Conservation (phyloP, 2,329 filamentous ascomycete species). For the Hymenoscyphus albidus region DNA sequence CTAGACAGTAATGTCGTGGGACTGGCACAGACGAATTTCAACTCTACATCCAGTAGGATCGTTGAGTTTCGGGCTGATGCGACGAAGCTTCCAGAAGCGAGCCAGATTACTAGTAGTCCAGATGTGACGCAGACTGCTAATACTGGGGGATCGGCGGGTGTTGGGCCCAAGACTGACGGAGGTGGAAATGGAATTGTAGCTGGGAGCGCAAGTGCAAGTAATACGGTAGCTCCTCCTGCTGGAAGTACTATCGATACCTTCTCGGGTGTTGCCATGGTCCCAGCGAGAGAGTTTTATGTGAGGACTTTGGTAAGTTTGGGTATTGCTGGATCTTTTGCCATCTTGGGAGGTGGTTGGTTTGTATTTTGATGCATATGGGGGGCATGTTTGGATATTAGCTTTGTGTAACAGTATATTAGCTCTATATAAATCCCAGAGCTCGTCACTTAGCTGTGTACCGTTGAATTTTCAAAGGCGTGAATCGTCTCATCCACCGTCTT, state of each 20-base stretch:
- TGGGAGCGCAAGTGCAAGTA: background rate
- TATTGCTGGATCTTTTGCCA: background rate
- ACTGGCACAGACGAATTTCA: constrained; percentile 45
- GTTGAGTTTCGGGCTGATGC: constrained; percentile 23
- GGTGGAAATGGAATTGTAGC: background rate
- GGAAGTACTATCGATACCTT: background rate
- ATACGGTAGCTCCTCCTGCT: background rate
- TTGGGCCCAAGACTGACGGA: background rate
- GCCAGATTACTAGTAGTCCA: constrained; percentile 17
- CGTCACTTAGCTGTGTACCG: too few species aligned
- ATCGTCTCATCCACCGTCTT: too few species aligned
- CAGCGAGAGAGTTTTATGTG: background rate
- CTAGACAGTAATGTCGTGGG: constrained; percentile 46
- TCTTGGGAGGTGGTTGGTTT: constrained; percentile 8
- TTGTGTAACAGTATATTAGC: background rate
- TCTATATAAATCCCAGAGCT: background rate
- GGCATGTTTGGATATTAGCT: background rate
- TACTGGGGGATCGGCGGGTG: constrained; percentile 7
- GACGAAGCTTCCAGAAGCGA: constrained; percentile 22
- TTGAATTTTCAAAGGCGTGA: too few species aligned
- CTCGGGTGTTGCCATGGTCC: background rate
- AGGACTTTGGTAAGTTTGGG: background rate
- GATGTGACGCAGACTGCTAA: constrained; percentile 4
- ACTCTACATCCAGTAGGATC: constrained; percentile 30
- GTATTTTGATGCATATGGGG: background rate